Conservation (phyloP, 2,329 filamentous ascomycete species). For the Penicillium sclerotiorum region DNA sequence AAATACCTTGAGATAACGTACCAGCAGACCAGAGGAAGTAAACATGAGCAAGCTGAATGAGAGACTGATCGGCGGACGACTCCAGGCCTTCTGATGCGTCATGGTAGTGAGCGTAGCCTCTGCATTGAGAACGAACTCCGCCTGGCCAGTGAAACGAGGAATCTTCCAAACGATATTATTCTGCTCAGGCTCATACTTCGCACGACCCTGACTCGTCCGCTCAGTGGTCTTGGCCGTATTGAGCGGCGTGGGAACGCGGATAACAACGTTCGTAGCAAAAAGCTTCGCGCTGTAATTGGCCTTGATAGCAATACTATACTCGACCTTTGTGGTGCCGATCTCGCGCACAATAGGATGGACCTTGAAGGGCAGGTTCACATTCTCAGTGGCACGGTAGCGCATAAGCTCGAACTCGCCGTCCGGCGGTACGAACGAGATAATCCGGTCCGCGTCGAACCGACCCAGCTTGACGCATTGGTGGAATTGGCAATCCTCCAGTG, state of each 20-base stretch:
- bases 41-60: slow-evolving; percentile 98
- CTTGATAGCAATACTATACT: slow-evolving; percentile 97
- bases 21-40: slow-evolving; percentile 87
- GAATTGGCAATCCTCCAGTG: slow-evolving; percentile 96
- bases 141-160: slow-evolving; percentile 95
- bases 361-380: slow-evolving; percentile 98
- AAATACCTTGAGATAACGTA: slow-evolving; percentile 96
- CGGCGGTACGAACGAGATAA: slow-evolving; percentile 94
- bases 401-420: slow-evolving; percentile 99
- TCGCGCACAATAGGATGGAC: slow-evolving; percentile 99
- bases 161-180: slow-evolving; percentile 99
- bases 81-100: slow-evolving; percentile 98
- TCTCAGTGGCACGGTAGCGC: slow-evolving; percentile 97
- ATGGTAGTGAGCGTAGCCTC: slow-evolving; percentile 93
- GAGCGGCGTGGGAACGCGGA: slow-evolving; percentile 91
- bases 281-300: slow-evolving; percentile 96
- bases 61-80: slow-evolving; percentile 84
- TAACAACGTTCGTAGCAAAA: slow-evolving; percentile 93
- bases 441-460: slow-evolving; percentile 93
- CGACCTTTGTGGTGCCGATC: slow-evolving; percentile 93
- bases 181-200: slow-evolving; percentile 96
- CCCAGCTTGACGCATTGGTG: slow-evolving; percentile 98
- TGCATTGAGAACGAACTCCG: slow-evolving; percentile 90
- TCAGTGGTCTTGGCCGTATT: slow-evolving; percentile 95
- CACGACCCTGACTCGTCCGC: slow-evolving; percentile 91